Conservation (phyloP, 2,329 filamentous ascomycete species). For the Sporothrix dimorphospora region DNA sequence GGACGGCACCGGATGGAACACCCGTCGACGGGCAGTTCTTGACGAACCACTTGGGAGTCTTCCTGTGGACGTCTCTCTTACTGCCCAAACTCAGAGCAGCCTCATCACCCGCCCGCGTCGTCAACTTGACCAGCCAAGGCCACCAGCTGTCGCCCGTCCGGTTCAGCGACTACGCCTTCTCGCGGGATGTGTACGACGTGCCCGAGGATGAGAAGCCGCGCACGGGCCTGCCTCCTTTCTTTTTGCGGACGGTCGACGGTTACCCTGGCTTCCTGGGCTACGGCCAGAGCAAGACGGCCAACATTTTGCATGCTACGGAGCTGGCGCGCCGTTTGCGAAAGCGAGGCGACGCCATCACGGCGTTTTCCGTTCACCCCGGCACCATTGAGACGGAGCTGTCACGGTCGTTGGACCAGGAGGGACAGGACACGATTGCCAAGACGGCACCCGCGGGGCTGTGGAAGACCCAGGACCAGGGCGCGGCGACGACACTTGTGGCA, state of each 20-base stretch:
- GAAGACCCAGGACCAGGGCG: slow-evolving; percentile 45
- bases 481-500: slow-evolving; percentile 47
- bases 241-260: slow-evolving; percentile 30
- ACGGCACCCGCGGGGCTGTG: slow-evolving; percentile 40
- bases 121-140: slow-evolving; percentile 48
- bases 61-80: slow-evolving; percentile 52
- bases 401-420: slow-evolving; percentile 36
- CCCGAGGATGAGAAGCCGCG: slow-evolving; percentile 34
- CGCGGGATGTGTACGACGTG: slow-evolving; percentile 44
- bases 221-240: slow-evolving; percentile 15
- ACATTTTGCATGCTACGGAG: slow-evolving; percentile 47
- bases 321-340: slow-evolving; percentile 40
- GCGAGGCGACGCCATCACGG: slow-evolving; percentile 35
- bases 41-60: slow-evolving; percentile 53
- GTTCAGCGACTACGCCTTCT: slow-evolving; percentile 49
- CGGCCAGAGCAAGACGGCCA: slow-evolving; percentile 52
- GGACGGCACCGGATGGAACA: slow-evolving; percentile 40
- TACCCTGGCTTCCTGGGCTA: slow-evolving; percentile 48
- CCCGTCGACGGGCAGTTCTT: slow-evolving; percentile 36
- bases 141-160: slow-evolving; percentile 45
- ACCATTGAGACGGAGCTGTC: slow-evolving; percentile 38
- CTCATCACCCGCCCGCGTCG: slow-evolving; percentile 40
- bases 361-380: slow-evolving; percentile 45
- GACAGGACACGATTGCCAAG: slow-evolving; percentile 35
- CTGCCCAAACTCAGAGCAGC: slow-evolving; percentile 43